phyloP scores from a whole-genome alignment of 176 grass and related monocot species.

The Lolium rigidum region DNA sequence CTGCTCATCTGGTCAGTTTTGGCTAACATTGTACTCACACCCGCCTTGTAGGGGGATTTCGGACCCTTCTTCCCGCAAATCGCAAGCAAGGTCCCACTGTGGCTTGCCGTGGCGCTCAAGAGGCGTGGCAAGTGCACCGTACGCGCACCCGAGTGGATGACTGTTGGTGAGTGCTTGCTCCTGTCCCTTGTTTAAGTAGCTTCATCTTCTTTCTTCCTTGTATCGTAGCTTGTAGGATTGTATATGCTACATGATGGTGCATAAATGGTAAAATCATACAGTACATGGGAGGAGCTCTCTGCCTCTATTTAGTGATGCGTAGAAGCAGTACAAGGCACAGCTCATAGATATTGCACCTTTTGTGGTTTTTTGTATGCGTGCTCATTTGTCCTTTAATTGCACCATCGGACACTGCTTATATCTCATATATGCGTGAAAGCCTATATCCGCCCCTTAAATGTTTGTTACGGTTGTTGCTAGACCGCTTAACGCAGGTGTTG shows the following conservation, averaged over 20 bases:
- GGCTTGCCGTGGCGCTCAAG: constrained; percentile 77
- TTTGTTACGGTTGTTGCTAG: constrained; percentile 46
- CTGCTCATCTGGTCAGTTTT: neutral
- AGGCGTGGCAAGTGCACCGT: constrained; percentile 75
- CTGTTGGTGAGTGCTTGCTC: constrained; percentile 60
- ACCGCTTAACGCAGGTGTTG: constrained; percentile 84
- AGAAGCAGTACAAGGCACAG: neutral
- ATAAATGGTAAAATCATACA: neutral
- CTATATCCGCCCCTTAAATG: neutral
- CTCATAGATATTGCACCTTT: neutral
- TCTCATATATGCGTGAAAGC: neutral
- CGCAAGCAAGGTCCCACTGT: constrained; percentile 77
- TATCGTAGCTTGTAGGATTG: neutral
- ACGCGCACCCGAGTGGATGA: constrained; percentile 76
- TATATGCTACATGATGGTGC: neutral
- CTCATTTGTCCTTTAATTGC: neutral
- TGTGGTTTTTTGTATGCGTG: neutral
- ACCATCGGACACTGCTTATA: neutral
- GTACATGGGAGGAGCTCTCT: neutral
- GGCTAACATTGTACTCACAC: neutral
- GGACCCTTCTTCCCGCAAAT: constrained; percentile 84
- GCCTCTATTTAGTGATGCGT: neutral
- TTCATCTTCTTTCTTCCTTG: neutral
- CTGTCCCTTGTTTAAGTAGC: neutral
- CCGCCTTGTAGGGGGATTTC: constrained; percentile 63